Evolutionary conservation across 2,329 filamentous ascomycete genomes (phyloP).

Genomic region (Mariannaea elegans): DNA sequence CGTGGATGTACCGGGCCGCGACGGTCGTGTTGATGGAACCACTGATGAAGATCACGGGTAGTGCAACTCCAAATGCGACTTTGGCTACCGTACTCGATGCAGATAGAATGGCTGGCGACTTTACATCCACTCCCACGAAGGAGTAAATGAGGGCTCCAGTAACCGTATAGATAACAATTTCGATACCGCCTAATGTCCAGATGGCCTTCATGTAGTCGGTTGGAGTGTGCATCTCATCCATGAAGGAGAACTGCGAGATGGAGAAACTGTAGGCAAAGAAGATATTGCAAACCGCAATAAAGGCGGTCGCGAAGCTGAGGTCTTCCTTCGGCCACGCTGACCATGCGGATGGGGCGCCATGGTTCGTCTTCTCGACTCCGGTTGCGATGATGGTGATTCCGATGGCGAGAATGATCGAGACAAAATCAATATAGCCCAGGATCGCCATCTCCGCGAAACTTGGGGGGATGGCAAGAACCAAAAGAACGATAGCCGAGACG

Average conservation of each 20-base stretch:
- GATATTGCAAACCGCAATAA: constrained; percentile 69
- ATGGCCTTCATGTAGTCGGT: constrained; percentile 57
- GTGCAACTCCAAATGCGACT: constrained; percentile 70
- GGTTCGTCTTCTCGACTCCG: constrained; percentile 49
- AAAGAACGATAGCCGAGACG: constrained; percentile 48
- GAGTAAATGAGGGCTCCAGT: constrained; percentile 72
- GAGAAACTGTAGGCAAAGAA: constrained; percentile 69
- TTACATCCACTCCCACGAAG: constrained; percentile 67
- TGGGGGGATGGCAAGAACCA: constrained; percentile 50
- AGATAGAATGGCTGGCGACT: constrained; percentile 70
- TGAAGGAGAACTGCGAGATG: constrained; percentile 53
- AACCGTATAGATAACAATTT: constrained; percentile 68
- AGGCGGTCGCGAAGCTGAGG: constrained; percentile 57
- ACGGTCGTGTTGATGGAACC: constrained; percentile 66
- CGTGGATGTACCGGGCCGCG: constrained; percentile 48
- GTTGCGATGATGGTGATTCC: constrained; percentile 70
- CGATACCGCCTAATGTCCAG: constrained; percentile 62
- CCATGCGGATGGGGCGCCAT: constrained; percentile 36
- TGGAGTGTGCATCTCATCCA: constrained; percentile 56
- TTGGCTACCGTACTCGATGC: constrained; percentile 64
- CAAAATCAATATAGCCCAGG: constrained; percentile 38
- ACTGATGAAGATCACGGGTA: constrained; percentile 74
- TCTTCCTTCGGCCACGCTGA: constrained; percentile 49
- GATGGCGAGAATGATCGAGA: constrained; percentile 58
- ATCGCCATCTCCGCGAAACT: constrained; percentile 52